These are phyloP conservation scores for Darksidea phi DNA, from an alignment of 495 filamentous ascomycete genomes.

Conservation along the genomic window DNA sequence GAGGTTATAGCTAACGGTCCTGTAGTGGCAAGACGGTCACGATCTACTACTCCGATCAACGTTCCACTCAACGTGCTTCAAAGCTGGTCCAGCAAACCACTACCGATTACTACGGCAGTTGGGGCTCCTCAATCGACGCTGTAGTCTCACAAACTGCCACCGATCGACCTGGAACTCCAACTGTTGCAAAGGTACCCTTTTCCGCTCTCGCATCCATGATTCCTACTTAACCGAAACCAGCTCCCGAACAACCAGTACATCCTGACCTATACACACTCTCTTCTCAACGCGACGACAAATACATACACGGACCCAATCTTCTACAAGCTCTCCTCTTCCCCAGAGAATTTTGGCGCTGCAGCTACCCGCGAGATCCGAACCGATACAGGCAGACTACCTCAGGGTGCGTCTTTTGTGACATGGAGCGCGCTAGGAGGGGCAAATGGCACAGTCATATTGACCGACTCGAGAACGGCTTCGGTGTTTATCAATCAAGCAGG, in stretches of 20 bases:
- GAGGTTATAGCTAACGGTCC: neutral
- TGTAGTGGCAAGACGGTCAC: conserved; percentile 48
- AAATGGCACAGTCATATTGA: conserved; percentile 50
- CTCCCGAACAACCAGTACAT: conserved; percentile 62
- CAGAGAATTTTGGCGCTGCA: conserved; percentile 51
- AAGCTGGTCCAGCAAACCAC: conserved; percentile 62
- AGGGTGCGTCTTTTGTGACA: conserved; percentile 42
- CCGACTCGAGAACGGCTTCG: conserved; percentile 49
- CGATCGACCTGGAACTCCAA: conserved; percentile 65
- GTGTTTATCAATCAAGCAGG: conserved; percentile 59
- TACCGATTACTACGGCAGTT: conserved; percentile 52
- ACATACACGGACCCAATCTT: conserved; percentile 57
- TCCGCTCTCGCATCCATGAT: neutral
- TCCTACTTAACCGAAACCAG: conserved; percentile 25
- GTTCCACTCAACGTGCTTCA: conserved; percentile 58
- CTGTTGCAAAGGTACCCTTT: conserved; percentile 44
- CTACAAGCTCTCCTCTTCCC: conserved; percentile 53
- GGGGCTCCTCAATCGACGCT: conserved; percentile 61
- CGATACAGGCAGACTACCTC: conserved; percentile 50
- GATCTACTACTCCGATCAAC: conserved; percentile 67
- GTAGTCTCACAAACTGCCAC: conserved; percentile 57
- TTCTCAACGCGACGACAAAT: conserved; percentile 34
- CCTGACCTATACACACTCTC: conserved; percentile 60
- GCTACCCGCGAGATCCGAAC: conserved; percentile 47
- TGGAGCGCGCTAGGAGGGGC: conserved; percentile 38